These are phyloP conservation scores for Saccharomyces pastorianus DNA, from an alignment of 1,139 yeast genomes.

Conservation along the genomic window DNA sequence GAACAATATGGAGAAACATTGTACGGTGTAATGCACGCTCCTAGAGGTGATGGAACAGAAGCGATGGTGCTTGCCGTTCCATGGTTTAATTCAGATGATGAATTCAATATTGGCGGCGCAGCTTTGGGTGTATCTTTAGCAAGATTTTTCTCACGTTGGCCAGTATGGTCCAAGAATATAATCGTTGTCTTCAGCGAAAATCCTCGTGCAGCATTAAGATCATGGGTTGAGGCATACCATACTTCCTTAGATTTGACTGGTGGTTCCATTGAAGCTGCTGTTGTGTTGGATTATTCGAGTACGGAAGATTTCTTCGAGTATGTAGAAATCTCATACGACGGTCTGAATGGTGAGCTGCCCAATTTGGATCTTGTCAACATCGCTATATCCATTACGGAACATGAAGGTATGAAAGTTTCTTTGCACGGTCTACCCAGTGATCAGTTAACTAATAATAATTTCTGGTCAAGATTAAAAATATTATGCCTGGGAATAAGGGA, in stretches of 20 bases:
- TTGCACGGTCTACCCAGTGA: conserved; percentile 52
- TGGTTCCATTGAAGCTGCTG: conserved; percentile 91
- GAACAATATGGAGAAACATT: conserved; percentile 45
- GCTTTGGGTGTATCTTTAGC: conserved; percentile 67
- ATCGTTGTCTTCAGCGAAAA: conserved; percentile 77
- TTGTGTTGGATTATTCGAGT: conserved; percentile 74
- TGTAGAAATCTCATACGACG: conserved; percentile 73
- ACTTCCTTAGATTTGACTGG: conserved; percentile 78
- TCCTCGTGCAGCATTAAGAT: conserved; percentile 58
- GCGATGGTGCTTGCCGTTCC: conserved; percentile 90
- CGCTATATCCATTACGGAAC: conserved; percentile 60
- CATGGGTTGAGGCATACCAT: conserved; percentile 95
- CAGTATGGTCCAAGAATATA: conserved; percentile 93
- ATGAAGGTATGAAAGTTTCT: conserved; percentile 64
- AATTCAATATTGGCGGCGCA: conserved; percentile 69
- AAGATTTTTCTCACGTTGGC: conserved; percentile 73
- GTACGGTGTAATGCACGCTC: conserved; percentile 84
- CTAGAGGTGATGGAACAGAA: conserved; percentile 94
- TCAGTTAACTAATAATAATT: conserved; percentile 41
- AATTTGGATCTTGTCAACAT: conserved; percentile 83
- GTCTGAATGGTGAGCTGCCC: conserved; percentile 91
- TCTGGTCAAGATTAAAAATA: conserved; percentile 47
- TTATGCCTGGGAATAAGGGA: conserved; percentile 57
- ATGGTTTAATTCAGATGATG: conserved; percentile 57
- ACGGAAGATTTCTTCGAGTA: conserved; percentile 60